Evolutionary conservation across 345 rosid species (phyloP), one percentile per base, ranked within the genome.

Genomic region (Brassica incana): DNA sequence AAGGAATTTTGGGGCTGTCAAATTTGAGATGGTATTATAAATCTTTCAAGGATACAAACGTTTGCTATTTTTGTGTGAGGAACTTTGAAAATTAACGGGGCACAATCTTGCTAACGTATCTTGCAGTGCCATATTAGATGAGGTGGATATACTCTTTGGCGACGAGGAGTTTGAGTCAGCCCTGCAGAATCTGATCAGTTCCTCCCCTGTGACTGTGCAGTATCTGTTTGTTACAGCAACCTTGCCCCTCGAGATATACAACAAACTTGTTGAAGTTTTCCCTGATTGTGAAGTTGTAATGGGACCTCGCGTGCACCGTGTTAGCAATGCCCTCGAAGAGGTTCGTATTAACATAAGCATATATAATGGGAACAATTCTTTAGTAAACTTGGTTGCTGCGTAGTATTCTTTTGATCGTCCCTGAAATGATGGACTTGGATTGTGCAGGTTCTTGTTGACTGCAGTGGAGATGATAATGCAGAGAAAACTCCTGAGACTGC

Each of bases 211-310:
- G 77, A 76, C 90, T 32, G 78, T 87, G 3, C 97, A 92, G 70
- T 95, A 92, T 85, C 86, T 95, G n/a, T 95, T 95, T 77, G 95
- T 90, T 66, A 92, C 97, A 36, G 97, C 97, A 80, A 95, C 99
- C 45, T 90, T 95, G 76, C 97, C 97, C 0, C 78, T 91, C 58
- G 92, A 84, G 65, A 85, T 90, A 83, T 95, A 90, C 82, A 89
- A 91, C 87, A 95, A 93, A 71, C 88, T 95, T 61, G 87, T 95
- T 74, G 90, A 91, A 82, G 83, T 85, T 76, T 87, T 95, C 74
- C 99, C 97, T 33, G 99, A 91, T 78, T 87, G 95, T 81, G 81
- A 88, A 85, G 92, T 89, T 65, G 85, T 91, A 76, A 90, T 92
- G 97, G 99, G 99, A 83, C 99, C 95, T 79, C 88, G 95, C 32